These are phyloP conservation scores for Phytophthora pluvialis DNA, from an alignment of 352 stramenopile genomes.

Conservation along the genomic window DNA sequence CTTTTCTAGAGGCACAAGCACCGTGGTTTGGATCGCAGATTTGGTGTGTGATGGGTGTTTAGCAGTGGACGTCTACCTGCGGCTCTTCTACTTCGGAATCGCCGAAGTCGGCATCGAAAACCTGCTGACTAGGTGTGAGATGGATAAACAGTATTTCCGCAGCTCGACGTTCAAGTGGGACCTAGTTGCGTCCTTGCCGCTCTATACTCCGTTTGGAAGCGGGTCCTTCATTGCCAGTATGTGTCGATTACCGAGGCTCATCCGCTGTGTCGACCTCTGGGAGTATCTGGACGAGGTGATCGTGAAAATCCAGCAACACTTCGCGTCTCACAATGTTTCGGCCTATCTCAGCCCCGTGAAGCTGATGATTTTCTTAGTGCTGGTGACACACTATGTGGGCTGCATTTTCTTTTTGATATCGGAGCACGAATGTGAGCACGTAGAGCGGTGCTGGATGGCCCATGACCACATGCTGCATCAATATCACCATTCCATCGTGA, in stretches of 20 bases:
- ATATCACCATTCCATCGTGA: slow-evolving; percentile 58
- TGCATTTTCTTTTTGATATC: slow-evolving; percentile 83
- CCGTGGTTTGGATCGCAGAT: slow-evolving; percentile 45
- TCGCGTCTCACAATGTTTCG: slow-evolving; percentile 70
- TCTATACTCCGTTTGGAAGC: slow-evolving; percentile 40
- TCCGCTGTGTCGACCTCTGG: slow-evolving; percentile 64
- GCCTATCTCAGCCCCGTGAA: slow-evolving; percentile 76
- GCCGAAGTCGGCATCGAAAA: slow-evolving; percentile 55
- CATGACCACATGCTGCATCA: slow-evolving; percentile 71
- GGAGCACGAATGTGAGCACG: slow-evolving; percentile 53
- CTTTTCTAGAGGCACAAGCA: slow-evolving; percentile 29
- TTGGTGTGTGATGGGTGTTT: slow-evolving; percentile 65
- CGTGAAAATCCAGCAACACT: slow-evolving; percentile 70
- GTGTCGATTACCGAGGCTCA: slow-evolving; percentile 59
- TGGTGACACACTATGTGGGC: slow-evolving; percentile 59
- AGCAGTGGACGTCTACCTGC: slow-evolving; percentile 66
- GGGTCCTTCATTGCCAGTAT: slow-evolving; percentile 42
- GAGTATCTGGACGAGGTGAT: slow-evolving; percentile 68
- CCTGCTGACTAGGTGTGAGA: slow-evolving; percentile 42
- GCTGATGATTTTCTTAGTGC: slow-evolving; percentile 66
- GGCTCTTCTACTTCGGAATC: slow-evolving; percentile 71
- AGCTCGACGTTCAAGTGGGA: slow-evolving; percentile 60
- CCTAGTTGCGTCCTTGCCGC: slow-evolving; percentile 57
- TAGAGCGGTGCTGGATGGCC: slow-evolving; percentile 61
- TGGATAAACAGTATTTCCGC: slow-evolving; percentile 44